Percentiles rank a stretch among this genome's conserved stretches.
These are phyloP conservation scores for Aspergillus sp. DNA, from an alignment of 2,329 filamentous ascomycete genomes.

Conservation along the genomic window DNA sequence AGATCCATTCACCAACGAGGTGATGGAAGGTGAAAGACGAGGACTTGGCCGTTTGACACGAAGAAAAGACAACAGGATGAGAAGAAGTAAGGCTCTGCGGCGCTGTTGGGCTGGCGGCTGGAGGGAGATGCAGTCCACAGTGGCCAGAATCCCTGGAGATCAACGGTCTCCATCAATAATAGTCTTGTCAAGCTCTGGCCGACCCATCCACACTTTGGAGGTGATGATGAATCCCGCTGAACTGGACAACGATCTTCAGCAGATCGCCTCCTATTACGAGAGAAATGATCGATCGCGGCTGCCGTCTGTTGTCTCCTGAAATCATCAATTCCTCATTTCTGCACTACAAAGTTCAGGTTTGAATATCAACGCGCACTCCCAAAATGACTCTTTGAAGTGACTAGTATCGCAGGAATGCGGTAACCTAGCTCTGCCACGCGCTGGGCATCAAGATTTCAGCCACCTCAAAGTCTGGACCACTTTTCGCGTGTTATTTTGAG, in stretches of 20 bases:
- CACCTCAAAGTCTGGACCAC: not conserved
- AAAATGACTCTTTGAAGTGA: too few species aligned
- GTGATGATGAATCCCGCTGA: not conserved
- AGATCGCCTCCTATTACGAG: not conserved
- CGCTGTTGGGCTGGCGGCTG: not conserved
- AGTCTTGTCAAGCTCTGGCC: not conserved
- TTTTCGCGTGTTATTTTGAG: not conserved
- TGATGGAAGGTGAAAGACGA: not conserved
- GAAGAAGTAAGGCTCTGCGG: not conserved
- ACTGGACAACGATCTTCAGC: not conserved
- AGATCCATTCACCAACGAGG: not conserved
- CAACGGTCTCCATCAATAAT: slow-evolving; percentile 7
- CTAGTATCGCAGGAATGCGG: not conserved
- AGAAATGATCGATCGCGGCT: not conserved
- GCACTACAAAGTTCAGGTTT: not conserved
- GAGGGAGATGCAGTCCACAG: not conserved
- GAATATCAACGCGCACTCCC: not conserved
- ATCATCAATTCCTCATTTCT: not conserved
- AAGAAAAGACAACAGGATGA: not conserved
- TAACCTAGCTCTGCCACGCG: not conserved
- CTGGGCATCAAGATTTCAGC: not conserved
- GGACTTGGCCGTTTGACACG: not conserved
- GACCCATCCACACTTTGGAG: not conserved
- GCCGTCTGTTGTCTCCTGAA: not conserved
- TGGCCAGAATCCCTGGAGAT: slow-evolving; percentile 3